phyloP scores from a whole-genome alignment of 805 yeast species.

The Ogataea zsoltii region DNA sequence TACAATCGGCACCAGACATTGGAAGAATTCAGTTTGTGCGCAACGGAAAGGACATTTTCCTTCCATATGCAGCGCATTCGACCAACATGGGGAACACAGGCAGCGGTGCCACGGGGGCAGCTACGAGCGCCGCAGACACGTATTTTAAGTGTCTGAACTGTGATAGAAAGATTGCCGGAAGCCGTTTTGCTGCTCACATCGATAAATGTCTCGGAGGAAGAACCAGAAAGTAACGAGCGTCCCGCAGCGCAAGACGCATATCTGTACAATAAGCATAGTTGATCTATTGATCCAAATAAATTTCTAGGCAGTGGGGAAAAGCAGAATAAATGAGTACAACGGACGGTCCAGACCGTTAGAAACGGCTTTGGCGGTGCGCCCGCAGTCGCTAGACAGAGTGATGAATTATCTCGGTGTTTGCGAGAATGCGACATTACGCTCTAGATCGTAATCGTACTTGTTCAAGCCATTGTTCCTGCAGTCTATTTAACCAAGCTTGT shows the following conservation, averaged over 20 bases:
- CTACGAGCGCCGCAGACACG: constrained; percentile 26
- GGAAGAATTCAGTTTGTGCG: constrained; percentile 30
- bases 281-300: too few relatives aligned
- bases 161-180: constrained; percentile 83
- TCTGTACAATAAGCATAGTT: too few relatives aligned
- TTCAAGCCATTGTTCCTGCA: too few relatives aligned
- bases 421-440: too few relatives aligned
- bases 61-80: constrained; percentile 14
- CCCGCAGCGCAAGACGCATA: too few relatives aligned
- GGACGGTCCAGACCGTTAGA: too few relatives aligned
- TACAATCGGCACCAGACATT: constrained; percentile 25
- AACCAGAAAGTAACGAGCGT: constrained; percentile 38
- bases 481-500: too few relatives aligned
- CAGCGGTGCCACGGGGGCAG: constrained; percentile 7
- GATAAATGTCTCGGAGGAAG: constrained; percentile 86
- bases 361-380: too few relatives aligned
- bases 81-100: constrained; percentile 11
- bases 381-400: background rate
- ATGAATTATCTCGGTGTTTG: too few relatives aligned
- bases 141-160: constrained; percentile 84
- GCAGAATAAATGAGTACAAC: too few relatives aligned
- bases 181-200: constrained; percentile 89
- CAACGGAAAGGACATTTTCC: constrained; percentile 35
- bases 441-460: too few relatives aligned
- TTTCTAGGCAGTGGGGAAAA: too few relatives aligned